These are phyloP conservation scores for Aspergillus udagawae DNA, from an alignment of 2,329 filamentous ascomycete genomes.

Conservation along the genomic window DNA sequence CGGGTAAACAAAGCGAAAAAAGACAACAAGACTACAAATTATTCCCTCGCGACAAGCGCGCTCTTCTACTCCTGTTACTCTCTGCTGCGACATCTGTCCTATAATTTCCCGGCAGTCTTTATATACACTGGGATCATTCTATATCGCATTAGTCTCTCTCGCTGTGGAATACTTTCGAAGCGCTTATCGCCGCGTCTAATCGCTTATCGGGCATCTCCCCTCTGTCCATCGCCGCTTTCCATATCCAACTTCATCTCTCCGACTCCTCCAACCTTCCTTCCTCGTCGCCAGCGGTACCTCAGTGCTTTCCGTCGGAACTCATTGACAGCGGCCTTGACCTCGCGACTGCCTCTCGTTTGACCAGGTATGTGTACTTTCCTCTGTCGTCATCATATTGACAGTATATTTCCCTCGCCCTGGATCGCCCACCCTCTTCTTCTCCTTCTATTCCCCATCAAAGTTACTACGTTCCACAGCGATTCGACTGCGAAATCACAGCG, in stretches of 20 bases:
- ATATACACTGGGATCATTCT: not conserved
- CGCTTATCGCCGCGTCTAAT: constrained; percentile 20
- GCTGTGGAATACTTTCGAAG: constrained; percentile 1
- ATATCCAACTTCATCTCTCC: constrained; percentile 9
- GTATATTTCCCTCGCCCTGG: not conserved
- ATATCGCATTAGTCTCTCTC: not conserved
- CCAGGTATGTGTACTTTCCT: constrained; percentile 12
- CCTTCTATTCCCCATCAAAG: constrained; percentile 1
- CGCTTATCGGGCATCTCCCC: constrained; percentile 15
- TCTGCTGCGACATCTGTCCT: not conserved
- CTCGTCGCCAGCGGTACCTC: constrained; percentile 6
- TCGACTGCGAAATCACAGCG: not conserved
- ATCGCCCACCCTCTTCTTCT: constrained; percentile 1
- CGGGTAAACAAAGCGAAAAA: constrained; percentile 15
- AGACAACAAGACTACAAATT: constrained; percentile 1
- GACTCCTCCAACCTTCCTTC: constrained; percentile 1
- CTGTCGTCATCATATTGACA: constrained; percentile 2
- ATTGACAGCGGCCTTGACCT: not conserved
- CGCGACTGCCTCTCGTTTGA: constrained; percentile 16
- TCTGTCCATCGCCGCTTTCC: not conserved
- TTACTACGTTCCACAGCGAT: not conserved
- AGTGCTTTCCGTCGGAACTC: not conserved
- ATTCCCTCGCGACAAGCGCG: not conserved
- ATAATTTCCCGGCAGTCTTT: not conserved
- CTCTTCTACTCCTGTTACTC: not conserved